Conservation (phyloP, 768 basidiomycete species). For the Cystofilobasidium capitatum region DNA sequence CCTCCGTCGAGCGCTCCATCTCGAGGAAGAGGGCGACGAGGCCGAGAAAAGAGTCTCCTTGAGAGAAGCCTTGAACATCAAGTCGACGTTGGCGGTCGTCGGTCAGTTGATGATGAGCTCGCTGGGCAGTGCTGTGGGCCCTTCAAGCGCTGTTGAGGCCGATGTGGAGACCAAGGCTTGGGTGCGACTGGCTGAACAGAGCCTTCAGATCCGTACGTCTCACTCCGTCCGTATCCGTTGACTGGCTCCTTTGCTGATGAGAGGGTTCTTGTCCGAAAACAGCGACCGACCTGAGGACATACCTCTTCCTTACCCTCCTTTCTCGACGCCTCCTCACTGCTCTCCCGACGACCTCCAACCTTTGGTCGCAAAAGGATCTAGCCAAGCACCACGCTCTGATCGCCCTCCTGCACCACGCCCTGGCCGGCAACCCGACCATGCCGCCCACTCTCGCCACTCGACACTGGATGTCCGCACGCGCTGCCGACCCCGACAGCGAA, state of each 20-base stretch:
- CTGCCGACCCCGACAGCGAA: not conserved
- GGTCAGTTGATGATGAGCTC: not conserved
- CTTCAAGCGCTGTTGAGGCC: not conserved
- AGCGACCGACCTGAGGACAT: conserved; percentile 5
- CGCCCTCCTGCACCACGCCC: conserved; percentile 12
- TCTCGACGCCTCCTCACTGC: not conserved
- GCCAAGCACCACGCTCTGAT: not conserved
- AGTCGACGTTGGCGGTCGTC: too few species aligned
- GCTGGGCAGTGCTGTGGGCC: too few species aligned
- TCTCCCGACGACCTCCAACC: not conserved
- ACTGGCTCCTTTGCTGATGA: not conserved
- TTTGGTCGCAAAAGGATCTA: not conserved
- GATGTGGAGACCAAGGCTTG: conserved; percentile 2
- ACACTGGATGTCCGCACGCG: conserved; percentile 9
- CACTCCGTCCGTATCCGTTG: not conserved
- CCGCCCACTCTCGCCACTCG: not conserved
- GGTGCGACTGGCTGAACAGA: not conserved
- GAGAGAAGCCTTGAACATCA: too few species aligned
- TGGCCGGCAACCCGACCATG: conserved; percentile 4
- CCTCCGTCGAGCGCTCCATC: too few species aligned
- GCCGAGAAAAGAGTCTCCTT: too few species aligned
- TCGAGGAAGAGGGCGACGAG: too few species aligned
- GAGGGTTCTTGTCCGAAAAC: too few species aligned
- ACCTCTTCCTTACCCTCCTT: conserved; percentile 6
- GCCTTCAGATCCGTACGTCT: conserved; percentile 3